Conservation (phyloP, 2,329 filamentous ascomycete species). For the Penicillium digitatum region DNA sequence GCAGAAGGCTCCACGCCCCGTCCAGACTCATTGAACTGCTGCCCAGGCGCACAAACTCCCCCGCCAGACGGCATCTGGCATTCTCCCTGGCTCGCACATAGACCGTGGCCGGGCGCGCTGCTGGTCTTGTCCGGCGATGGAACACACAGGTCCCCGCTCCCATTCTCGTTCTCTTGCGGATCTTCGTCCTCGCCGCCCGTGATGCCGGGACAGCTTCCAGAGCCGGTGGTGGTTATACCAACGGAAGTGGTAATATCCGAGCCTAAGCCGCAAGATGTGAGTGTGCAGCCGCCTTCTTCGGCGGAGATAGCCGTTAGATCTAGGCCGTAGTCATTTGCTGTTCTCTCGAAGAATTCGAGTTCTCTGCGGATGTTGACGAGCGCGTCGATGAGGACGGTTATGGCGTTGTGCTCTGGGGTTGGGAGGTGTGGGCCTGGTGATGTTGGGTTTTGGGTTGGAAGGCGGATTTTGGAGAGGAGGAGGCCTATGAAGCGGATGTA, state of each 20-base stretch:
- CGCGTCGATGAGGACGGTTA: slow-evolving; percentile 61
- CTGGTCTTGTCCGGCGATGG: background rate
- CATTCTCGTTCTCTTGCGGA: background rate
- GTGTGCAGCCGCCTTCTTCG: slow-evolving; percentile 34
- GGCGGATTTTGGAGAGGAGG: slow-evolving; percentile 59
- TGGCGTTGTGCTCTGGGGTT: slow-evolving; percentile 52
- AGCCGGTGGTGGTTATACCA: slow-evolving; percentile 17
- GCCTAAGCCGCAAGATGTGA: slow-evolving; percentile 5
- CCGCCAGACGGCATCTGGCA: slow-evolving; percentile 19
- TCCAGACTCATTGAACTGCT: background rate
- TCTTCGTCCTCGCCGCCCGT: slow-evolving; percentile 27
- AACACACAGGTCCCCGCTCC: background rate
- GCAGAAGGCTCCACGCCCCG: background rate
- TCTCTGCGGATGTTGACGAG: slow-evolving; percentile 65
- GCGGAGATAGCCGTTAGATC: slow-evolving; percentile 44
- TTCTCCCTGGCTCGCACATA: slow-evolving; percentile 20
- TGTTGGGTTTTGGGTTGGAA: slow-evolving; percentile 42
- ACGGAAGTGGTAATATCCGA: slow-evolving; percentile 14
- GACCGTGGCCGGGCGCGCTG: slow-evolving; percentile 10
- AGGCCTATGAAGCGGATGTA: slow-evolving; percentile 65
- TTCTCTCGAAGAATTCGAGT: slow-evolving; percentile 63
- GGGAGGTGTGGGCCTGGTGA: slow-evolving; percentile 21
- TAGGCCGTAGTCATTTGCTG: slow-evolving; percentile 58
- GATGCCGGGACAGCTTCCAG: slow-evolving; percentile 17
- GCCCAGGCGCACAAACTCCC: slow-evolving; percentile 10